Percentiles rank a stretch among this genome's conserved stretches.
phyloP scores from a whole-genome alignment of 495 filamentous ascomycete species.

The Tuber brumale region DNA sequence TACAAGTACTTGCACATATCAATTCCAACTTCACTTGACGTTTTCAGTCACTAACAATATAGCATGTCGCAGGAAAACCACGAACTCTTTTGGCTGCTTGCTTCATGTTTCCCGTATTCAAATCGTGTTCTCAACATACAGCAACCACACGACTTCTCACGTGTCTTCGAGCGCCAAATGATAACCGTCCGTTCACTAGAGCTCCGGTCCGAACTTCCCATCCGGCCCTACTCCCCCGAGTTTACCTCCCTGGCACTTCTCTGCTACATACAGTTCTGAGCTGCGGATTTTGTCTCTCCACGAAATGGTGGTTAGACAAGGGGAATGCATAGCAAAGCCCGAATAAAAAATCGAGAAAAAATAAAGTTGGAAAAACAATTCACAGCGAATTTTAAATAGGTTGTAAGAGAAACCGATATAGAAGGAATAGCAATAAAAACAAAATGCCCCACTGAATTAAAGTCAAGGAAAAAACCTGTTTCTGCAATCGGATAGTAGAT shows the following conservation, averaged over 20 bases:
- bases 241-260: not conserved
- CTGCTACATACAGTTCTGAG: not conserved
- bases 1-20: not conserved
- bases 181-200: not conserved
- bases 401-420: conserved; percentile 33
- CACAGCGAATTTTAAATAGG: conserved; percentile 30
- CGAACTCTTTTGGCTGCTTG: not conserved
- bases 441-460: conserved; percentile 33
- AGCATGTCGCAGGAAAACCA: not conserved
- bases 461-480: conserved; percentile 29
- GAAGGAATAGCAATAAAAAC: conserved; percentile 30
- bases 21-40: not conserved
- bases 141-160: not conserved
- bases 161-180: not conserved
- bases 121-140: conserved; percentile 1
- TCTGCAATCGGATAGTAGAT: conserved; percentile 24
- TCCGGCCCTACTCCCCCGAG: not conserved
- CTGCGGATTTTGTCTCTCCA: not conserved
- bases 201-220: not conserved
- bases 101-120: not conserved
- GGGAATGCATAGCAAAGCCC: conserved; percentile 21
- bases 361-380: conserved; percentile 37
- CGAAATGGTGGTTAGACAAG: not conserved
- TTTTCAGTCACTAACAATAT: not conserved
- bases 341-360: conserved; percentile 34